Evolutionary conservation across 192 early-diverging fungal species (phyloP), one percentile per base, ranked within the genome.

Genomic region (Coemansia sp.): DNA sequence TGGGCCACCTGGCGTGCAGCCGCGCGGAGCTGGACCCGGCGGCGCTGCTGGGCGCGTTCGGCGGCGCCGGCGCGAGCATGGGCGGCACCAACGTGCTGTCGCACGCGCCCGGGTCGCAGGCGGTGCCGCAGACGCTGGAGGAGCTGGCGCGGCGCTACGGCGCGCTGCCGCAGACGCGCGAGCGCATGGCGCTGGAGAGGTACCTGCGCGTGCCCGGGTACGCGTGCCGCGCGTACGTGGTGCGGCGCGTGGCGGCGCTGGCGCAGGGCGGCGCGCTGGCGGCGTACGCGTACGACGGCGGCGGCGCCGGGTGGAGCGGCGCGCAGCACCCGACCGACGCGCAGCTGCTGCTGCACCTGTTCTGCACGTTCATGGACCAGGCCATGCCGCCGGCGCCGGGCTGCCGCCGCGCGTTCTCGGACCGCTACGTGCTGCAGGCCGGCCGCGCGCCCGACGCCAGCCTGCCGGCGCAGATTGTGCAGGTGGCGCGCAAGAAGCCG

Each of bases 321-420:
- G 15, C 67, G 14, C 21, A 46, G 48, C 60, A 75, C 15, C 83
- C 83, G 2, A 70, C 83, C 15, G 83, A 84, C 40, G 64, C 74
- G 0, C 81, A 82, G 66, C 70, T 84, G 15, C 55, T 84, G 15
- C 81, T 84, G 66, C 83, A 84, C 50, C 55, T 84, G 58, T 82
- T 84, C 58, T 79, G 77, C 30, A 69, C 73, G 8, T 84, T 79
- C 34, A 76, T 84, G 74, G 83, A 84, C 39, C 64, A 80, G 44
- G 64, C 70, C 0, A 80, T 82, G 75, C 81, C 83, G 21, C 64
- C 67, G 0, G 70, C 68, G 31, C 62, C 66, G 14, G 72, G 74
- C 29, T 45, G 46, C 11, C 73, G 81, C 14, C 79, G 74, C 49
- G 71, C 75, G 20, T 84, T 84, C 49, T 76, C 81, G 17, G 79